Evolutionary conservation across 768 basidiomycete genomes (phyloP).

Genomic region (Cystofilobasidium ferigula): DNA sequence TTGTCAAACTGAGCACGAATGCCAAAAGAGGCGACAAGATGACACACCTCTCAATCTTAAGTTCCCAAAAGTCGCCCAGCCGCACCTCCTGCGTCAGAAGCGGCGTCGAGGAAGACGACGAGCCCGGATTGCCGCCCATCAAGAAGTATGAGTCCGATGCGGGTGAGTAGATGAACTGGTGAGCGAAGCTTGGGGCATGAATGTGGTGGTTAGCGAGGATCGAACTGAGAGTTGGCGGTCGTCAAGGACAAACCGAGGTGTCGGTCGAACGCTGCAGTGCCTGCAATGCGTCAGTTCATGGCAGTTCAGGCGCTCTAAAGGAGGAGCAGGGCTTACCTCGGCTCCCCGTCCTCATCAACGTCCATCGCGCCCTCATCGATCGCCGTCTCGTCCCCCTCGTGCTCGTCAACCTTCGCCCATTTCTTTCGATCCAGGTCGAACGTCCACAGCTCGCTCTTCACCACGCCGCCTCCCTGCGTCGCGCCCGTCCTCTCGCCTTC

Average conservation of each 20-base stretch:
- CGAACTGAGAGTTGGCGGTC: no score
- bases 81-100: neutral
- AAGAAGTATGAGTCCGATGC: constrained; percentile 3
- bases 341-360: constrained; percentile 2
- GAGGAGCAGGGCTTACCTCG: neutral
- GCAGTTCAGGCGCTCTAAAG: neutral
- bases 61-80: constrained; percentile 15
- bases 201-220: no score
- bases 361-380: neutral
- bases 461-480: neutral
- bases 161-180: constrained; percentile 10
- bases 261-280: neutral
- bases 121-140: constrained; percentile 15
- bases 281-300: neutral
- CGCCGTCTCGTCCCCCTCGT: neutral
- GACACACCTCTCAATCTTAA: constrained; percentile 16
- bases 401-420: constrained; percentile 1
- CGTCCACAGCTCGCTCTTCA: constrained; percentile 18
- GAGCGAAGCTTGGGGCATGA: constrained; percentile 12
- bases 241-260: neutral
- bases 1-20: no score
- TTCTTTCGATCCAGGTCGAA: neutral
- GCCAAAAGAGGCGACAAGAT: no score
- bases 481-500: neutral
- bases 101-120: neutral